These are phyloP conservation scores for Serendipita sp. DNA, from an alignment of 768 basidiomycete genomes.

Conservation along the genomic window DNA sequence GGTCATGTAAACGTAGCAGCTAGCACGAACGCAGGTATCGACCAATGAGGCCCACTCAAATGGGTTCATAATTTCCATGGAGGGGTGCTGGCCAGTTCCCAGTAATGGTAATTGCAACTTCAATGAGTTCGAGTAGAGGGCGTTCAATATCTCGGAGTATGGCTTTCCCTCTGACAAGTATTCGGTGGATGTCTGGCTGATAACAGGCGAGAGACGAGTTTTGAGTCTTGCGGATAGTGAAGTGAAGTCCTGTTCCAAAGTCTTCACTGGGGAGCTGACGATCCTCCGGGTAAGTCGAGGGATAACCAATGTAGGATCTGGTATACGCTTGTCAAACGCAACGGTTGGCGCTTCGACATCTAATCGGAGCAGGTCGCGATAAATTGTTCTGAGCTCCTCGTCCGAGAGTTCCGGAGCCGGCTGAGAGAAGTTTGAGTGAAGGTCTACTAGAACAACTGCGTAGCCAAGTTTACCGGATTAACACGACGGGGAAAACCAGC, in stretches of 20 bases:
- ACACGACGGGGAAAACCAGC: not conserved
- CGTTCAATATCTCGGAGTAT: not conserved
- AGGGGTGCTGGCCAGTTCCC: constrained; percentile 9
- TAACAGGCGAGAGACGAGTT: not conserved
- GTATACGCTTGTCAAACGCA: constrained; percentile 8
- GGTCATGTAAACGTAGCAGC: not conserved
- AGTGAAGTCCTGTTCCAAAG: constrained; percentile 22
- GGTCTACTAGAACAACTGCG: not conserved
- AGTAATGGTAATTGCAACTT: not conserved
- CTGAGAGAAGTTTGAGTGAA: not conserved
- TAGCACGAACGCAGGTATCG: constrained; percentile 30
- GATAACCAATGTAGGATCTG: constrained; percentile 4
- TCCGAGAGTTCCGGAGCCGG: constrained; percentile 20
- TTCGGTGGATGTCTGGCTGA: not conserved
- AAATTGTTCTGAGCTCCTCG: constrained; percentile 25
- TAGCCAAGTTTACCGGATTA: not conserved
- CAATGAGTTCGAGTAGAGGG: not conserved
- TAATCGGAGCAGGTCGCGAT: constrained; percentile 25
- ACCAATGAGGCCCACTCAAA: constrained; percentile 43
- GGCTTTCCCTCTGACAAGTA: not conserved
- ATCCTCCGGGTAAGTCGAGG: constrained; percentile 9
- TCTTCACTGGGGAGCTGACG: constrained; percentile 11
- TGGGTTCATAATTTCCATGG: constrained; percentile 32
- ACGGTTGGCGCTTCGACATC: constrained; percentile 9
- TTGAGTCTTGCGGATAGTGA: constrained; percentile 20